Evolutionary conservation across 2,329 filamentous ascomycete species (phyloP), one percentile per base, ranked within the genome.

Genomic region (Helotiales sp.): DNA sequence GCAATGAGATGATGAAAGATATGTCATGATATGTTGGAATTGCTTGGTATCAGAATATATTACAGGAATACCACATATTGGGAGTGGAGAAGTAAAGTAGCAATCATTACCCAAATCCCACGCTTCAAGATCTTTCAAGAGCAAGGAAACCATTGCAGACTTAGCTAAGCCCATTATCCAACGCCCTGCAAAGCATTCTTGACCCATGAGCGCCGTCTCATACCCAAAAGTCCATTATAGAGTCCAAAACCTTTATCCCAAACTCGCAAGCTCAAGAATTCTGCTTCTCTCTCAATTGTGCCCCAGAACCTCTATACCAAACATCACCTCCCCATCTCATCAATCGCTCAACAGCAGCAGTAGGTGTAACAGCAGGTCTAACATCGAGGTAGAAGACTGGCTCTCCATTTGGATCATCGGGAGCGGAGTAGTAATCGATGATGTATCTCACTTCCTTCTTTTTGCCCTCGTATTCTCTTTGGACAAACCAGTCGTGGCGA

Each of bases 361-460:
- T 87, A 2, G 92, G 92, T 0, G 90, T 91, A 40, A 96, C 76
- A 3, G 95, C 95, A 1, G 95, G 95, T 62, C 95, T 83, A 19
- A 99, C 95, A 71, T 99, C 95, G 54, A 99, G 84, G 73, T 87
- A 97, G 77, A 99, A 99, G 6, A 98, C 92, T 2, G 95, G 93
- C 71, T 97, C 91, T 30, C 93, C 95, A 0, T 85, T 90, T 2
- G 88, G 85, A 30, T 71, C 68, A 1, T 89, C 88, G 24, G 87
- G 86, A 5, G 87, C 93, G 31, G 89, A 88, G 74, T 98, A 98
- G 75, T 96, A 98, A 74, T 99, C 95, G 72, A 99, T 99, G 55
- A 99, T 86, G 73, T 99, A 99, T 68, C 95, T 85, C 46, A 97
- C 80, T 77, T 97, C 88, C 71, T 87, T 88, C 67, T 79, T 80